phyloP scores from a whole-genome alignment of 2,329 filamentous ascomycete genomes.

The Penicillium expansum region DNA sequence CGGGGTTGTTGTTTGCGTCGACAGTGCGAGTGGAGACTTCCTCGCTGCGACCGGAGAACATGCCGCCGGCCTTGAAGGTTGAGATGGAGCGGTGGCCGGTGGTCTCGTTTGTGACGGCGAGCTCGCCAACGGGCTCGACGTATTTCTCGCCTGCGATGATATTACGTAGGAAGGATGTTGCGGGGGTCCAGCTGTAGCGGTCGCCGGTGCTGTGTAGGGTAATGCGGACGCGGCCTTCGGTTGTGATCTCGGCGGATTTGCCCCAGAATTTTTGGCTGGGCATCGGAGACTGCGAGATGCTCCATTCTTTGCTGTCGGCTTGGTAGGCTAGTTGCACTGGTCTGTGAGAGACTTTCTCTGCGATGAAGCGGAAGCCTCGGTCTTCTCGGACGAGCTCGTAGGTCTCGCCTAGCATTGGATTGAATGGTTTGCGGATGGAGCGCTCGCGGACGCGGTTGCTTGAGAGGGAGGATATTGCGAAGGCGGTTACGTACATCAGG shows the following conservation, averaged over 20 bases:
- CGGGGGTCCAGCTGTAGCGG: conserved; percentile 81
- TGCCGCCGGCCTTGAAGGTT: conserved; percentile 90
- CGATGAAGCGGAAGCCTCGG: conserved; percentile 82
- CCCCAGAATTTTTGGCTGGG: conserved; percentile 98
- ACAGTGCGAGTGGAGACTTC: conserved; percentile 78
- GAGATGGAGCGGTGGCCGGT: conserved; percentile 79
- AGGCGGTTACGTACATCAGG: conserved; percentile 80
- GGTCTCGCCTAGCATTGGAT: conserved; percentile 93
- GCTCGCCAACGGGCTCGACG: conserved; percentile 86
- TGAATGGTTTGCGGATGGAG: conserved; percentile 93
- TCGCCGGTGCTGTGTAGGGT: conserved; percentile 74
- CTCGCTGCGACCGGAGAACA: conserved; percentile 93
- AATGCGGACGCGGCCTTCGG: conserved; percentile 80
- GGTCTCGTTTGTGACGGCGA: conserved; percentile 81
- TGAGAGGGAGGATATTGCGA: conserved; percentile 85
- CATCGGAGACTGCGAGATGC: conserved; percentile 78
- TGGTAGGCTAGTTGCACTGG: conserved; percentile 92
- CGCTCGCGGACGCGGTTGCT: conserved; percentile 81
- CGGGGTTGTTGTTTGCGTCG: conserved; percentile 62
- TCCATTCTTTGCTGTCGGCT: conserved; percentile 83
- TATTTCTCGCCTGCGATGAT: conserved; percentile 99
- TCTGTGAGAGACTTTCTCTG: conserved; percentile 91
- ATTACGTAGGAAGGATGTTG: conserved; percentile 89
- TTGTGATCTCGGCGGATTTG: conserved; percentile 91
- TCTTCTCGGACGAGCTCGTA: conserved; percentile 89